phyloP scores from a whole-genome alignment of 805 yeast genomes.

The Zygotorulaspora danielsina region DNA sequence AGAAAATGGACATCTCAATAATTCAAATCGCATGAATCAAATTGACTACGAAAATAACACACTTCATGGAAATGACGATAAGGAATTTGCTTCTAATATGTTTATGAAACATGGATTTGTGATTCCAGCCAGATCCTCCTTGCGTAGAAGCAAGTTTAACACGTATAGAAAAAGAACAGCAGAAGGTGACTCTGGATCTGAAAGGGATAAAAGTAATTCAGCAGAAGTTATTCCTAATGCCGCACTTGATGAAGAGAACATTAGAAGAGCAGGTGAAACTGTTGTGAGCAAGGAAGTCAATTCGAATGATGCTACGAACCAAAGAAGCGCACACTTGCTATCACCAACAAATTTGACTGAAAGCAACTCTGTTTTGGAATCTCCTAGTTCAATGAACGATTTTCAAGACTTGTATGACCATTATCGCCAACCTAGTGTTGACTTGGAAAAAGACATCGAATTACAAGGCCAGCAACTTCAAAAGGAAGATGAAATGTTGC shows the following conservation, averaged over 20 bases:
- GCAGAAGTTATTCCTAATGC: neutral
- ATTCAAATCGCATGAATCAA: conserved; percentile 1
- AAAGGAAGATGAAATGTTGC: neutral
- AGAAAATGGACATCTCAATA: conserved; percentile 9
- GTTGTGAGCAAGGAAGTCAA: conserved; percentile 2
- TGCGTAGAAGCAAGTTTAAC: conserved; percentile 48
- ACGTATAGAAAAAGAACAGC: conserved; percentile 44
- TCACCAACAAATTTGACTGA: conserved; percentile 5
- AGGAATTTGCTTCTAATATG: conserved; percentile 32
- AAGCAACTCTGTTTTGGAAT: conserved; percentile 5
- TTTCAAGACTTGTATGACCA: conserved; percentile 31
- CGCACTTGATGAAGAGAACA: neutral
- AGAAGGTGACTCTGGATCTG: neutral
- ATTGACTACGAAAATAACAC: conserved; percentile 2
- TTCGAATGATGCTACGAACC: conserved; percentile 1
- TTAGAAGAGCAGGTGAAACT: neutral
- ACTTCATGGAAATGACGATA: conserved; percentile 10
- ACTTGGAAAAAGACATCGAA: conserved; percentile 16
- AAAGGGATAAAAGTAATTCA: neutral
- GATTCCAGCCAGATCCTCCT: conserved; percentile 34
- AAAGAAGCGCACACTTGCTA: conserved; percentile 7
- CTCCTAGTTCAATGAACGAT: conserved; percentile 20
- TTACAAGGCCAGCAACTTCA: neutral
- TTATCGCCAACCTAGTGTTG: conserved; percentile 27
- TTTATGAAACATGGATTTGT: conserved; percentile 28